Conservation (phyloP, 2,329 filamentous ascomycete genomes). For the Stemphylium vesicarium region DNA sequence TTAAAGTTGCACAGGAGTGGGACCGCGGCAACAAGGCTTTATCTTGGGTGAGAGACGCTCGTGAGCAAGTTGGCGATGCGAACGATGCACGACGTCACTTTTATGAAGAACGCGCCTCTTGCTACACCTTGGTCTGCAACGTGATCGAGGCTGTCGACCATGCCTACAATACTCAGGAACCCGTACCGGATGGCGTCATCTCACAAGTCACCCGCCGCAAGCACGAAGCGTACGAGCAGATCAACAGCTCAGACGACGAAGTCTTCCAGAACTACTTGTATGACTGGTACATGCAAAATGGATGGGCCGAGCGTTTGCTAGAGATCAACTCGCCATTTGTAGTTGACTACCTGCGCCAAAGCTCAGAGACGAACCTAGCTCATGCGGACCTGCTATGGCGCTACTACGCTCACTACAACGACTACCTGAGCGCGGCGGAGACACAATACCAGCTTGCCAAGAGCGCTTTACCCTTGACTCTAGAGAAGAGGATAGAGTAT, state of each 20-base stretch:
- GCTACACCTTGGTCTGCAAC: conserved; percentile 87
- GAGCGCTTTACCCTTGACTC: conserved; percentile 78
- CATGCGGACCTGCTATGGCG: conserved; percentile 92
- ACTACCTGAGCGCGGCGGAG: conserved; percentile 84
- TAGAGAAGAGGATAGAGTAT: conserved; percentile 87
- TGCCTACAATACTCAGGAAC: conserved; percentile 70
- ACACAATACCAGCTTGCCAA: conserved; percentile 85
- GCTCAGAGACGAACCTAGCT: conserved; percentile 72
- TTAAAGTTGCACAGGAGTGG: conserved; percentile 81
- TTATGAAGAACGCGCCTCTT: conserved; percentile 75
- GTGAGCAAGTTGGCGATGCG: conserved; percentile 69
- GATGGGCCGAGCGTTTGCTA: conserved; percentile 84
- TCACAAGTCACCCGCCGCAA: conserved; percentile 79
- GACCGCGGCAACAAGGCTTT: conserved; percentile 88
- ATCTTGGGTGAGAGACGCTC: conserved; percentile 85
- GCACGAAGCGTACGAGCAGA: conserved; percentile 86
- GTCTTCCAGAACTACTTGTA: conserved; percentile 97
- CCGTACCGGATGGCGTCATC: conserved; percentile 76
- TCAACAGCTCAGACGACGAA: conserved; percentile 86
- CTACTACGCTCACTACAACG: conserved; percentile 84
- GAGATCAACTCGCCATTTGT: conserved; percentile 85
- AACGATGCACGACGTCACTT: conserved; percentile 71
- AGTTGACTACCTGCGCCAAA: conserved; percentile 80
- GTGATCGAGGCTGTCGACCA: conserved; percentile 79
- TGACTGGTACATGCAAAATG: conserved; percentile 91